Conservation (phyloP, 2,329 filamentous ascomycete genomes). For the Erysiphe neolycopersici region DNA sequence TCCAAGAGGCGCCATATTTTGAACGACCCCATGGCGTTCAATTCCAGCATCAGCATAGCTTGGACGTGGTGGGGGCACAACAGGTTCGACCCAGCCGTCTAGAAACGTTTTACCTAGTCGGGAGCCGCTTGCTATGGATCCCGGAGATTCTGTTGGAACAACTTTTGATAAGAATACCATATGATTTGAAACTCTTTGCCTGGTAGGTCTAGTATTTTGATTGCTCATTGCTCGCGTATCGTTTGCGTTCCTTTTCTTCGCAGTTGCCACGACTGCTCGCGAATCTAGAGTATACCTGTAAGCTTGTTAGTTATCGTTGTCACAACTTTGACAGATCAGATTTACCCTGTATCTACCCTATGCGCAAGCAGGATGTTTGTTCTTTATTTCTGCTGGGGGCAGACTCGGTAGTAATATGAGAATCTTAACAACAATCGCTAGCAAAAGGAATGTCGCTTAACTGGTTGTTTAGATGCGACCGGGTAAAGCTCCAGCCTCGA, state of each 20-base stretch:
- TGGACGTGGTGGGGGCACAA: conserved; percentile 24
- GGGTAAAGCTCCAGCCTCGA: neutral
- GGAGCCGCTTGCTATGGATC: conserved; percentile 2
- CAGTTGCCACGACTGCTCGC: conserved; percentile 4
- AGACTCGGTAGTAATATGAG: neutral
- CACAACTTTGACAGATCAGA: neutral
- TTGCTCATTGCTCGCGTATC: conserved; percentile 1
- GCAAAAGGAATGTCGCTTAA: neutral
- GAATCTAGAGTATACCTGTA: conserved; percentile 5
- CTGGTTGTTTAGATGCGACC: neutral
- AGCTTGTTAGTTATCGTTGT: conserved; percentile 5
- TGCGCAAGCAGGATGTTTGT: neutral
- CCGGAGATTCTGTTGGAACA: conserved; percentile 1
- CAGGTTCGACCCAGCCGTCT: conserved; percentile 29
- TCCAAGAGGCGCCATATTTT: conserved; percentile 63
- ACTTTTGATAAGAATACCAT: conserved; percentile 2
- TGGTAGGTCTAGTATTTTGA: conserved; percentile 6
- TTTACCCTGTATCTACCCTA: neutral
- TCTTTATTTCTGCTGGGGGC: neutral
- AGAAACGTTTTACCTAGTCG: conserved; percentile 5
- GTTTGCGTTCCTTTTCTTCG: conserved; percentile 1
- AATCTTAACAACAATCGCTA: neutral
- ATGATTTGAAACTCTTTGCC: conserved; percentile 11
- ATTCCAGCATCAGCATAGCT: conserved; percentile 56
- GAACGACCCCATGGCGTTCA: conserved; percentile 46